These are phyloP conservation scores for Crithidia thermophila DNA, from an alignment of 208 protist species.

Conservation along the genomic window DNA sequence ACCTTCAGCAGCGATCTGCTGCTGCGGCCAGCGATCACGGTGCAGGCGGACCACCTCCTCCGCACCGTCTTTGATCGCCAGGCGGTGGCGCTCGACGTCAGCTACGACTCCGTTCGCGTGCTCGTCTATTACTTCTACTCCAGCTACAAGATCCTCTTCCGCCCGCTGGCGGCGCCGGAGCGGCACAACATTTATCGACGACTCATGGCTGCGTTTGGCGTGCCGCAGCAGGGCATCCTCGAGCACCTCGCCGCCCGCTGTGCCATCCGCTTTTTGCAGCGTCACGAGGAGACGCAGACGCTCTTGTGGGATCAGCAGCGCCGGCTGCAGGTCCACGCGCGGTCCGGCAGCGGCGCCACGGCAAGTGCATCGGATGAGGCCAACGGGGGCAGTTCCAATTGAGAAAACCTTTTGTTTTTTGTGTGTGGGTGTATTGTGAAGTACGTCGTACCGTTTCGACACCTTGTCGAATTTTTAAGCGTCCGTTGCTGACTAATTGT, in stretches of 20 bases:
- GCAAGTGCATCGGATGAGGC: constrained; percentile 16
- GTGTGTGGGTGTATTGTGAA: too few species aligned
- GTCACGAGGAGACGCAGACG: constrained; percentile 53
- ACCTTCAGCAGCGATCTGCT: constrained; percentile 46
- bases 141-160: constrained; percentile 74
- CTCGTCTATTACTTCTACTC: constrained; percentile 82
- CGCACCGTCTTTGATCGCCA: constrained; percentile 71
- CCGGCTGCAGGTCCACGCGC: constrained; percentile 17
- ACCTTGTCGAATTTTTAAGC: too few species aligned
- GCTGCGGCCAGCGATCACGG: constrained; percentile 49
- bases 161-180: constrained; percentile 68
- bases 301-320: constrained; percentile 56
- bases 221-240: constrained; percentile 65
- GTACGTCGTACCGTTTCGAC: too few species aligned
- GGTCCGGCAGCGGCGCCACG: background rate
- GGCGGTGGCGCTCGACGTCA: constrained; percentile 57
- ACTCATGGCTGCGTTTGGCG: constrained; percentile 60
- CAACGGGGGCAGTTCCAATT: background rate
- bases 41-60: constrained; percentile 48
- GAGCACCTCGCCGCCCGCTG: constrained; percentile 79
- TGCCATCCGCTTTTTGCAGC: constrained; percentile 71
- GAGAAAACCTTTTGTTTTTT: too few species aligned
- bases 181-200: constrained; percentile 76
- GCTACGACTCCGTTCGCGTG: constrained; percentile 74
- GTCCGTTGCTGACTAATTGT: too few species aligned